Percentiles rank a stretch among this genome's conserved stretches.
phyloP scores from a whole-genome alignment of 148 eudicot species.

The Gaultheria prostrata region DNA sequence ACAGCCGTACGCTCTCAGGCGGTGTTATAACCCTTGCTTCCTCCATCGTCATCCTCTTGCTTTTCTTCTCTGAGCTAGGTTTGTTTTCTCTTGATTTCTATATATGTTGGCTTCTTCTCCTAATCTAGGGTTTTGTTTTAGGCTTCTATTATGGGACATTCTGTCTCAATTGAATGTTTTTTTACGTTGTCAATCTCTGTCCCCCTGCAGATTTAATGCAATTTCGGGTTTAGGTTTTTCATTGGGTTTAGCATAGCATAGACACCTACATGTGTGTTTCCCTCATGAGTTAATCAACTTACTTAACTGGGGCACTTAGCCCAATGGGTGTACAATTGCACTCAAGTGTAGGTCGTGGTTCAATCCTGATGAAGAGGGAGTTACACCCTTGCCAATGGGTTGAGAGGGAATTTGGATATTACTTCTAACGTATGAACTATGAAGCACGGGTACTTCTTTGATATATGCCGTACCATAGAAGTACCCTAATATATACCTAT shows the following conservation, averaged over 20 bases:
- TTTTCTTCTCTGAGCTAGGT: conserved; percentile 85
- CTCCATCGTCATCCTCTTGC: conserved; percentile 58
- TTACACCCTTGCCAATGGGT: too few relatives aligned
- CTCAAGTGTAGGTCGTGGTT: too few relatives aligned
- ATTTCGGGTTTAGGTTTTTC: not conserved
- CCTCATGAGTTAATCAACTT: not conserved
- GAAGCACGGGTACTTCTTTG: too few relatives aligned
- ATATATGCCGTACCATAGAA: too few relatives aligned
- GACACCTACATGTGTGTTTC: not conserved
- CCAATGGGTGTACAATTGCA: too few relatives aligned
- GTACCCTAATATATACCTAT: too few relatives aligned
- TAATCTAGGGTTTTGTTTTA: conserved; percentile 8
- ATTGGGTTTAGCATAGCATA: not conserved
- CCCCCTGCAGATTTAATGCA: not conserved
- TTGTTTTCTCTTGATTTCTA: conserved; percentile 20
- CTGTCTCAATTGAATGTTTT: not conserved
- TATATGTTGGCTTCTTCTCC: not conserved
- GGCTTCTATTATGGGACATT: not conserved
- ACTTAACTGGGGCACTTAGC: not conserved
- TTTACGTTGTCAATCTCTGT: not conserved
- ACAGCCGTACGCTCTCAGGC: conserved; percentile 79
- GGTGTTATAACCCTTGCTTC: conserved; percentile 78
- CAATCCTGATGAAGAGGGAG: too few relatives aligned
- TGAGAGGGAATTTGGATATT: too few relatives aligned
- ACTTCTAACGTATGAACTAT: too few relatives aligned